phyloP scores from a whole-genome alignment of 352 stramenopile species.

The Globisporangium cystogenes region DNA sequence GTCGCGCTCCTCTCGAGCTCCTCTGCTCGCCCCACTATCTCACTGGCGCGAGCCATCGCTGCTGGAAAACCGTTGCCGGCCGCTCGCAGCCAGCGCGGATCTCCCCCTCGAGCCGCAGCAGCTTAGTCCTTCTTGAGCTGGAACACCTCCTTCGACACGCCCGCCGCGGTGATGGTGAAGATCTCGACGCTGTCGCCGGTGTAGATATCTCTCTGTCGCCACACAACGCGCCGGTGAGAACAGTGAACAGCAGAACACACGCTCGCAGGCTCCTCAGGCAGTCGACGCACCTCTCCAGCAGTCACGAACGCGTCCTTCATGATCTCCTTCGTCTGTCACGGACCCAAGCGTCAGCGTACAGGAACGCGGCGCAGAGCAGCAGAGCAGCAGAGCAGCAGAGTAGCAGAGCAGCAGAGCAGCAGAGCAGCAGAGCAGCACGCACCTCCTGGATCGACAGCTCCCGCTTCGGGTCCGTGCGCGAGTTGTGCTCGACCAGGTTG shows the following conservation, averaged over 20 bases:
- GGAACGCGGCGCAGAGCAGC: background rate
- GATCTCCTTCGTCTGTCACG: conserved; percentile 92
- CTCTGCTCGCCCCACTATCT: background rate
- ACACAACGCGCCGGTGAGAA: background rate
- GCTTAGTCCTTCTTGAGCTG: conserved; percentile 94
- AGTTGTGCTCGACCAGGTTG: conserved; percentile 93
- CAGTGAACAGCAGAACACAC: no score
- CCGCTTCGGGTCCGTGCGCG: conserved; percentile 90
- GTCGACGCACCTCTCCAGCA: conserved; percentile 84
- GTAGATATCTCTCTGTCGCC: conserved; percentile 95
- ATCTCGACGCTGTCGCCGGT: conserved; percentile 98
- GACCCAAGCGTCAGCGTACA: background rate
- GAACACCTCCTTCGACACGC: conserved; percentile 90
- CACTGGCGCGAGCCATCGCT: background rate
- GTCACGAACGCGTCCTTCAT: conserved; percentile 99
- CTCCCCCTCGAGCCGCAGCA: background rate
- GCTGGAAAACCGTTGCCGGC: no score
- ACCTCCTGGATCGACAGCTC: conserved; percentile 89
- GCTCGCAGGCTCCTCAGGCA: no score
- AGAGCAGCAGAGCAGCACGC: background rate
- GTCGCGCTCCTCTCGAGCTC: background rate
- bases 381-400: no score
- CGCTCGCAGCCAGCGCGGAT: background rate
- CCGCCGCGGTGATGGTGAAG: conserved; percentile 93
- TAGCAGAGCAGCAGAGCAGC: background rate